Conservation (phyloP, 2,329 filamentous ascomycete species). For the Colletotrichum limetticola region DNA sequence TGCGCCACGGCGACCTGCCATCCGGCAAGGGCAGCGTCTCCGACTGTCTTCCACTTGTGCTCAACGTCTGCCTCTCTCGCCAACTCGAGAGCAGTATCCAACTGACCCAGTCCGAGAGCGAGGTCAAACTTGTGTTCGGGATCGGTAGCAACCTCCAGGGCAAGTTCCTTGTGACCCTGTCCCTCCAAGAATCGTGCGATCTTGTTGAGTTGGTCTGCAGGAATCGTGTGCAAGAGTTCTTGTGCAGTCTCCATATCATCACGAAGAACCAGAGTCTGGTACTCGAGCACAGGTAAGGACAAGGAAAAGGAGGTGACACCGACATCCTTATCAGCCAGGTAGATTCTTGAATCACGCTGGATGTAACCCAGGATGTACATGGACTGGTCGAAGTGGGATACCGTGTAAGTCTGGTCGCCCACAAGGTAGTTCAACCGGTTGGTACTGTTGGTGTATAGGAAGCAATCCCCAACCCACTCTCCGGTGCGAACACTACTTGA, state of each 20-base stretch:
- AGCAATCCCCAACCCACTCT: conserved; percentile 98
- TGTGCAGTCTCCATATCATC: conserved; percentile 92
- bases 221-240: conserved; percentile 85
- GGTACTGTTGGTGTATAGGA: conserved; percentile 97
- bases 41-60: conserved; percentile 98
- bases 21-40: conserved; percentile 84
- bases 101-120: conserved; percentile 82
- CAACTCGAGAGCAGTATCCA: conserved; percentile 86
- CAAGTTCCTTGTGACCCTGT: conserved; percentile 95
- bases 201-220: conserved; percentile 95
- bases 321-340: conserved; percentile 96
- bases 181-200: conserved; percentile 97
- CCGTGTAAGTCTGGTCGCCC: conserved; percentile 96
- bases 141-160: conserved; percentile 93
- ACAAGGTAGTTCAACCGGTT: conserved; percentile 98
- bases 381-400: conserved; percentile 94
- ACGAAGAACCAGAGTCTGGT: conserved; percentile 94
- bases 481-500: conserved; percentile 81
- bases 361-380: conserved; percentile 98
- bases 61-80: conserved; percentile 87
- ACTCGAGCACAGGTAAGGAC: conserved; percentile 93
- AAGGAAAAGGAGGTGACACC: conserved; percentile 89
- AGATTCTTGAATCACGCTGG: conserved; percentile 92
- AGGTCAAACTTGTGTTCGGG: conserved; percentile 97
- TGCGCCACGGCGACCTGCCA: conserved; percentile 92